Evolutionary conservation across 768 basidiomycete genomes (phyloP).

Genomic region (Hysterangium stoloniferum): DNA sequence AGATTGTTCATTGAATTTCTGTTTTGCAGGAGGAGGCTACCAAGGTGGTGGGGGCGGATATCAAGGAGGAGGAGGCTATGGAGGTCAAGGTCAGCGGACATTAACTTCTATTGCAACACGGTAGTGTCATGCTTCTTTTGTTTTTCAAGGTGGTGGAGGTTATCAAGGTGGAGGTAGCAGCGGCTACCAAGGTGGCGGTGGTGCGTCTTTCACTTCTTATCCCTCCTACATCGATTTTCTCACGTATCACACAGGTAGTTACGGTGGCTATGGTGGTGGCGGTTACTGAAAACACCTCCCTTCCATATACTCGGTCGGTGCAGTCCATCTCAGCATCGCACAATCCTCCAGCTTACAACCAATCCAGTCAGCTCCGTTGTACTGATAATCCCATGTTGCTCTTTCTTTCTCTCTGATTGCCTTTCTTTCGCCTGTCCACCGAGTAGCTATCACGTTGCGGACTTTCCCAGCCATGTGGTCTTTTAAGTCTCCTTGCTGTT

Average conservation of each 20-base stretch:
- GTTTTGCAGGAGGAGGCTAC: slow-evolving; percentile 6
- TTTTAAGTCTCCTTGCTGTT: neutral
- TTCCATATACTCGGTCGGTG: neutral
- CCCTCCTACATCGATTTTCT: no score
- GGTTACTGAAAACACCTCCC: slow-evolving; percentile 1
- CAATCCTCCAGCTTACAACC: neutral
- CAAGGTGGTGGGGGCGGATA: slow-evolving; percentile 5
- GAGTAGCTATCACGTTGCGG: neutral
- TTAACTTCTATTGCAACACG: no score
- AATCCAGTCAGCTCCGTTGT: neutral
- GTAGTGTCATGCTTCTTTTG: no score
- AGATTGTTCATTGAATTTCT: neutral
- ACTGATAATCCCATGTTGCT: neutral
- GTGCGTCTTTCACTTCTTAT: no score
- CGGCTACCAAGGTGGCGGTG: neutral
- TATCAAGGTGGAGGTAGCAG: neutral
- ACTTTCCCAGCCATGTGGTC: neutral
- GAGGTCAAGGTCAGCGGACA: no score
- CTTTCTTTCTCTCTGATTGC: neutral
- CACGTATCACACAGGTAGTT: neutral
- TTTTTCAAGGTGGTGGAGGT: no score
- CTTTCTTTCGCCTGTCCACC: neutral
- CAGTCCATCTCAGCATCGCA: neutral
- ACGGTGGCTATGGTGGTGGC: neutral
- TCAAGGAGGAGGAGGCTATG: neutral